Evolutionary conservation across 257 asterid species (phyloP), one percentile per base, ranked within the genome.

Genomic region (Buddleja alternifolia): DNA sequence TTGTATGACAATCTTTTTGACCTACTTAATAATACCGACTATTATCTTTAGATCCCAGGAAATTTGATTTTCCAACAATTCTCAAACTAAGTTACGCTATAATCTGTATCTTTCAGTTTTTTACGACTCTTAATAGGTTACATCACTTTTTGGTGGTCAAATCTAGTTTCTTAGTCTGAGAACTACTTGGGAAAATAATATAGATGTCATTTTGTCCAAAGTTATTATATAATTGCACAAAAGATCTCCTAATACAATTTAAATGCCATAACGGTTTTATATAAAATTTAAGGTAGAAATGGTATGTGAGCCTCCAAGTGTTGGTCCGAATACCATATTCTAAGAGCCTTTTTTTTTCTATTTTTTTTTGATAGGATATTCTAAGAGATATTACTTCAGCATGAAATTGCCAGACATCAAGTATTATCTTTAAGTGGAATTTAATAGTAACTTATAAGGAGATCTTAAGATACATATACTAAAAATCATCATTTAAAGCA

Each of bases 351-450:
- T n/a, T n/a, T n/a, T n/a, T n/a, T n/a, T n/a, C n/a, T n/a, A n/a
- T n/a, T n/a, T n/a, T n/a, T n/a, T n/a, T n/a, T n/a, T n/a, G n/a
- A n/a, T n/a, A n/a, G n/a, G n/a, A n/a, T n/a, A n/a, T n/a, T n/a
- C n/a, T n/a, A n/a, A n/a, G n/a, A n/a, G n/a, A n/a, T 48, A 48
- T 48, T 48, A 48, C 55, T 48, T 48, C n/a, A 48, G 11, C 55
- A 48, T 16, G 55, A 17, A 16, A 48, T 48, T 16, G 55, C 10
- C 55, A 17, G 11, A 7, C 19, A 14, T 45, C 52, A 45, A 45
- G 15, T 45, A 8, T 45, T 45, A 45, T 19, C 5, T 45, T 8
- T 10, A 10, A 44, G 50, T n/a, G n/a, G n/a, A n/a, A 44, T 14
- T 44, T 44, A 10, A 44, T 10, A 0, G 1, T n/a, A n/a, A 5